These are phyloP conservation scores for Suillus luteus DNA, from an alignment of 768 basidiomycete genomes.

Conservation along the genomic window DNA sequence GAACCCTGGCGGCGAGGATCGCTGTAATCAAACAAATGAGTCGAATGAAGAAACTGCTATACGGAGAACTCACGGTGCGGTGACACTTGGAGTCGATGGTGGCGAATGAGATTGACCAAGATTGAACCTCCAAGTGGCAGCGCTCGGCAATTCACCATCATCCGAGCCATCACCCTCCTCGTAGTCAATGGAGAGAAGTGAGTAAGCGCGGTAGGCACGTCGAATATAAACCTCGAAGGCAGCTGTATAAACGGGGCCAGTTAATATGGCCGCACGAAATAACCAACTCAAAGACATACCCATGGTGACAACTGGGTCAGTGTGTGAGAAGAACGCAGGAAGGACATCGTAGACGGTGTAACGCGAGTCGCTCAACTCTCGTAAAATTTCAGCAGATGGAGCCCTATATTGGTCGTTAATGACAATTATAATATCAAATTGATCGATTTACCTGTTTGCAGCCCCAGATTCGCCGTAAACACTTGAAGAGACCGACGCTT, in stretches of 20 bases:
- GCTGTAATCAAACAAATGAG: slow-evolving; percentile 13
- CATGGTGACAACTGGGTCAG: slow-evolving; percentile 81
- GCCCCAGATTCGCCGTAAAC: slow-evolving; percentile 85
- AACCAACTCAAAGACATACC: slow-evolving; percentile 47
- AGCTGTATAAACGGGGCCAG: slow-evolving; percentile 45
- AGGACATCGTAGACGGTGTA: slow-evolving; percentile 98
- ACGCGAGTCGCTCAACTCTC: slow-evolving; percentile 92
- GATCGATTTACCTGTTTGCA: slow-evolving; percentile 51
- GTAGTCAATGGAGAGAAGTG: slow-evolving; percentile 87
- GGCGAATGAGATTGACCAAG: slow-evolving; percentile 86
- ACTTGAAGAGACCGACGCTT: slow-evolving; percentile 81
- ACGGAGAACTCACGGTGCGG: slow-evolving; percentile 30
- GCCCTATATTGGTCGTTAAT: slow-evolving; percentile 45
- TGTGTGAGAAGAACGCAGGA: slow-evolving; percentile 90
- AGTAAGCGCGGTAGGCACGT: slow-evolving; percentile 94
- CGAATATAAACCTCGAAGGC: slow-evolving; percentile 95
- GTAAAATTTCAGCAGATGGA: slow-evolving; percentile 84
- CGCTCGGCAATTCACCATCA: slow-evolving; percentile 77
- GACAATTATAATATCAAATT: not conserved
- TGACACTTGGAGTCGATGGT: slow-evolving; percentile 76
- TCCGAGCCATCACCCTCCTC: slow-evolving; percentile 88
- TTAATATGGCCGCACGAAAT: not conserved
- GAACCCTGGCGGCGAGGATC: slow-evolving; percentile 82
- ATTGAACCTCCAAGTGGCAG: slow-evolving; percentile 95
- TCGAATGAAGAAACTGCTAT: not conserved